Evolutionary conservation across 2,329 filamentous ascomycete species (phyloP).

Genomic region (Fusarium pininemorale): DNA sequence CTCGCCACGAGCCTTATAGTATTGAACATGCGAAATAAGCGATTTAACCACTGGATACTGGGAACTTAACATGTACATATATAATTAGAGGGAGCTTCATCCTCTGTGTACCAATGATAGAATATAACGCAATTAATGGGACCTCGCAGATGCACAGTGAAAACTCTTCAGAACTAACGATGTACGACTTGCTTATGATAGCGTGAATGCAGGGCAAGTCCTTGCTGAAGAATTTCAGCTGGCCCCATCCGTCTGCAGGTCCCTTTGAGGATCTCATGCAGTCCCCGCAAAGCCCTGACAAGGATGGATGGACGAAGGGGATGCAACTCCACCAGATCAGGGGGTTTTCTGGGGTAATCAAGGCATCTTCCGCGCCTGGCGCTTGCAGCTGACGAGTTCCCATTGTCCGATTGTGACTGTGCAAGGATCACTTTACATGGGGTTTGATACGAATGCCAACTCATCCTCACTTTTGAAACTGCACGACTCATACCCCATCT

Average conservation of each 20-base stretch:
- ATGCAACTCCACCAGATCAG: slow-evolving; percentile 8
- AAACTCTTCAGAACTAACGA: neutral
- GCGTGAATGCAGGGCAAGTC: neutral
- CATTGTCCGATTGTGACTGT: neutral
- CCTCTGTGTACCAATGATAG: neutral
- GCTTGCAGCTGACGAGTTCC: neutral
- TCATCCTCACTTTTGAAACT: neutral
- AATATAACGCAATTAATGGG: slow-evolving; percentile 14
- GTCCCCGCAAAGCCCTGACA: slow-evolving; percentile 20
- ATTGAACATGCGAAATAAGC: slow-evolving; percentile 33
- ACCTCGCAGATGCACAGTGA: slow-evolving; percentile 5
- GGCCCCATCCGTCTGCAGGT: neutral
- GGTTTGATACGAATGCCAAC: neutral
- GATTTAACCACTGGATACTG: neutral
- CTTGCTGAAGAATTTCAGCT: neutral
- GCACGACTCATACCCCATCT: neutral
- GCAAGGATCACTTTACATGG: neutral
- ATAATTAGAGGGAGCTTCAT: slow-evolving; percentile 16
- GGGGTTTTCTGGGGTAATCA: slow-evolving; percentile 15
- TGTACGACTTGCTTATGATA: neutral
- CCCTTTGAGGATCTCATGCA: neutral
- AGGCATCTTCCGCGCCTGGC: neutral
- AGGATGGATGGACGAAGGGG: slow-evolving; percentile 28
- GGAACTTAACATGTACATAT: slow-evolving; percentile 17
- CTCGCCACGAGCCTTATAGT: slow-evolving; percentile 27